Evolutionary conservation across 768 basidiomycete genomes (phyloP).

Genomic region (Cyathus striatus): DNA sequence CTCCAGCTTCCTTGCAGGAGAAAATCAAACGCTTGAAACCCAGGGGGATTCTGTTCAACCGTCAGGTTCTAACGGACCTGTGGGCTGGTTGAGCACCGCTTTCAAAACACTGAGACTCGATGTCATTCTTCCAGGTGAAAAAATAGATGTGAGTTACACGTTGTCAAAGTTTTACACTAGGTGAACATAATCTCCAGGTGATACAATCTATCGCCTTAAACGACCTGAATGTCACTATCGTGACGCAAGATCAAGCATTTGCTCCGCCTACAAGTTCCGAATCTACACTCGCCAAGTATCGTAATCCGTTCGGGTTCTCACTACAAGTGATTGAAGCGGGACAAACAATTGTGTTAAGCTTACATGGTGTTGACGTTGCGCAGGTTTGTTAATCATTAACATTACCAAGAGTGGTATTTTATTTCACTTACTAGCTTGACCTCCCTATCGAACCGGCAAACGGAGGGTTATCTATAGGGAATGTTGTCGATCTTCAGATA

Average conservation of each 20-base stretch:
- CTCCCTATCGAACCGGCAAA: constrained; percentile 42
- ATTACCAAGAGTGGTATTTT: background rate
- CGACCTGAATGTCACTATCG: constrained; percentile 52
- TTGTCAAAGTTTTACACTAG: background rate
- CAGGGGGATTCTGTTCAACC: constrained; percentile 60
- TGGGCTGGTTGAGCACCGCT: constrained; percentile 64
- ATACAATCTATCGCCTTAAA: constrained; percentile 59
- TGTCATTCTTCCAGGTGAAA: constrained; percentile 59
- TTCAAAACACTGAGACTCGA: constrained; percentile 61
- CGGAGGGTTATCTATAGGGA: constrained; percentile 68
- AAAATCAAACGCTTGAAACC: constrained; percentile 57
- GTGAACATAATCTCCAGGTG: constrained; percentile 41
- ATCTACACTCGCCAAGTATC: constrained; percentile 51
- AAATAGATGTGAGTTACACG: constrained; percentile 34
- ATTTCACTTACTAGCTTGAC: no score
- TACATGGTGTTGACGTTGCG: constrained; percentile 45
- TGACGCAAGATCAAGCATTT: constrained; percentile 47
- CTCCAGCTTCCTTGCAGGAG: constrained; percentile 56
- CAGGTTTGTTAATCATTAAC: constrained; percentile 28
- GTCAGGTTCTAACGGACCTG: constrained; percentile 40
- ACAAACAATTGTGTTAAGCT: constrained; percentile 47
- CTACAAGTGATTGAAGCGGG: constrained; percentile 56
- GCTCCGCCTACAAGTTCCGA: constrained; percentile 56
- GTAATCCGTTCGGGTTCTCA: constrained; percentile 75
- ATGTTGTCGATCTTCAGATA: constrained; percentile 54